Evolutionary conservation across 2,329 filamentous ascomycete genomes (phyloP).

Genomic region (Aspergillus chevalieri): DNA sequence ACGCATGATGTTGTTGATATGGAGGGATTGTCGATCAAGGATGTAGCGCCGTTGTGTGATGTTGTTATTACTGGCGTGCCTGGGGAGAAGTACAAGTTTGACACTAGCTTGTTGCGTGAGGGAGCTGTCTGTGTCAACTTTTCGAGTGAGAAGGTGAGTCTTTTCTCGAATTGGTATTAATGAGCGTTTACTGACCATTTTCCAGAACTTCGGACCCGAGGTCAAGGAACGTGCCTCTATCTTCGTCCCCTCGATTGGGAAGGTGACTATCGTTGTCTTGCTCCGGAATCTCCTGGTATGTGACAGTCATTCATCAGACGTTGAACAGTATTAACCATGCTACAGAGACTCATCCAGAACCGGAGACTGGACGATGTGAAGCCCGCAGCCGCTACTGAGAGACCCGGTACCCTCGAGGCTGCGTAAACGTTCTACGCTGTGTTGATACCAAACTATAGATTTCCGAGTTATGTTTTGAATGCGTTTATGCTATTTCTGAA

Average conservation of each 20-base stretch:
- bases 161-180: background rate
- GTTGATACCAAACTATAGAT: conserved; percentile 12
- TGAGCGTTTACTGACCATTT: conserved; percentile 1
- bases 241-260: conserved; percentile 94
- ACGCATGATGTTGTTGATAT: conserved; percentile 84
- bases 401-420: conserved; percentile 36
- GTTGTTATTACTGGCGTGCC: conserved; percentile 94
- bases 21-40: conserved; percentile 69
- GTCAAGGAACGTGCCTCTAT: conserved; percentile 95
- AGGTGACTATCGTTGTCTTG: conserved; percentile 91
- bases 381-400: conserved; percentile 36
- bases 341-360: conserved; percentile 40
- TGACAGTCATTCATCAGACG: conserved; percentile 14
- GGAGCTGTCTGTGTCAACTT: conserved; percentile 99
- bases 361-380: conserved; percentile 33
- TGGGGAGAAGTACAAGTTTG: conserved; percentile 81
- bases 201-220: conserved; percentile 74
- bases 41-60: conserved; percentile 81
- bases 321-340: background rate
- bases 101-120: conserved; percentile 72
- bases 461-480: conserved; percentile 1
- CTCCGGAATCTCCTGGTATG: conserved; percentile 81
- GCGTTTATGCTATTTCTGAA: background rate
- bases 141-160: conserved; percentile 70
- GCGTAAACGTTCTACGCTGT: conserved; percentile 6